These are phyloP conservation scores for Lipomyces mesembrius DNA, from an alignment of 805 yeast genomes.

Conservation along the genomic window DNA sequence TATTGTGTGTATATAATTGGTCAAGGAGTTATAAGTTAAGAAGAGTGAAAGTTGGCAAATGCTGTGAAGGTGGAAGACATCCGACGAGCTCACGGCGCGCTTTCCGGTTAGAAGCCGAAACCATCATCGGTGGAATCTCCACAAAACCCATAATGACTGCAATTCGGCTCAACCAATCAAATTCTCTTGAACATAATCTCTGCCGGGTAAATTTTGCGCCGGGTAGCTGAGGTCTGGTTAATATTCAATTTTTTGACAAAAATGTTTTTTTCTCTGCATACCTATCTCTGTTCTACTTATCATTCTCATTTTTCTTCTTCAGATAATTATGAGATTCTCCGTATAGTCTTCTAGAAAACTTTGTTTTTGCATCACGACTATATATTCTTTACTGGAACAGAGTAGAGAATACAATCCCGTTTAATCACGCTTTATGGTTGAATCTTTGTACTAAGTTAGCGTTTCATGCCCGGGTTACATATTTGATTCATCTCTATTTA, in stretches of 20 bases:
- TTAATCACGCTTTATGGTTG: conserved; percentile 33
- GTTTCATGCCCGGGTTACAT: conserved; percentile 39
- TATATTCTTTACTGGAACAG: not conserved
- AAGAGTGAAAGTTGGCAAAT: not conserved
- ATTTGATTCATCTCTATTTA: not conserved
- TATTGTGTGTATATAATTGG: not conserved
- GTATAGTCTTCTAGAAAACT: not conserved
- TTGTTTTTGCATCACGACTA: not conserved
- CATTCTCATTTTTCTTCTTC: not conserved
- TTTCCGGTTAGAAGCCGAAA: no score
- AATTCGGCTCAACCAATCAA: no score
- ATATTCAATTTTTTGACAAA: not conserved
- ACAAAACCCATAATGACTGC: no score
- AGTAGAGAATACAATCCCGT: conserved; percentile 25
- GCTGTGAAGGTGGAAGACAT: not conserved
- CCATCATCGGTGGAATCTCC: no score
- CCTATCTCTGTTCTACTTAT: conserved; percentile 9
- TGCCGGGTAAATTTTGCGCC: not conserved
- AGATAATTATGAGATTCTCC: not conserved
- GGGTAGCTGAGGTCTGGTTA: not conserved
- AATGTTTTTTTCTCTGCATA: conserved; percentile 10
- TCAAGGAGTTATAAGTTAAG: no score
- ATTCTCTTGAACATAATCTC: no score
- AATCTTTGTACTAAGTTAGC: conserved; percentile 13
- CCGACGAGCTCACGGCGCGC: not conserved